These are phyloP conservation scores for Melanogaster broomeanus DNA, from an alignment of 768 basidiomycete species.

Conservation along the genomic window DNA sequence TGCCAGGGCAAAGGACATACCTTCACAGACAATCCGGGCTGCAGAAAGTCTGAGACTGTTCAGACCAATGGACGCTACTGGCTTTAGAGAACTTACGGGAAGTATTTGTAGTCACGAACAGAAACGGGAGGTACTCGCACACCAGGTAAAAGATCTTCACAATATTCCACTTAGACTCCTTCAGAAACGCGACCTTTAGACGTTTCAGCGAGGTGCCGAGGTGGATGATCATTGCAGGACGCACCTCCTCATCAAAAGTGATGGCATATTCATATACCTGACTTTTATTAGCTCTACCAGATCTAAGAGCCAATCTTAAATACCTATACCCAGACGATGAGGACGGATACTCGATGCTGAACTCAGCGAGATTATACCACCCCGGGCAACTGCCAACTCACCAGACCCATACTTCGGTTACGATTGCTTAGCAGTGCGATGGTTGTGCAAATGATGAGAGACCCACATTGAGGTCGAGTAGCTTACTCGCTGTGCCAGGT, in stretches of 20 bases:
- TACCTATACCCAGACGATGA: too few relatives aligned
- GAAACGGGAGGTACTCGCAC: constrained; percentile 1
- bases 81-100: background rate
- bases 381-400: too few relatives aligned
- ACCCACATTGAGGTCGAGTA: too few relatives aligned
- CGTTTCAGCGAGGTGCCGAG: too few relatives aligned
- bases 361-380: too few relatives aligned
- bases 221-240: background rate
- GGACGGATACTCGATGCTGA: too few relatives aligned
- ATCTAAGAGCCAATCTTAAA: background rate
- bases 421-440: too few relatives aligned
- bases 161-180: background rate
- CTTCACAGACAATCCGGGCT: background rate
- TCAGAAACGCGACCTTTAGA: background rate
- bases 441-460: too few relatives aligned
- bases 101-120: background rate
- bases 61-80: background rate
- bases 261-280: constrained; percentile 1
- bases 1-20: background rate
- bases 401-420: too few relatives aligned
- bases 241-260: constrained; percentile 4
- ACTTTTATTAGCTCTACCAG: background rate
- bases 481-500: too few relatives aligned
- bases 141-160: constrained; percentile 11
- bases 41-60: background rate